Percentiles rank a stretch among this genome's conserved stretches.
phyloP scores from a whole-genome alignment of 2,329 filamentous ascomycete genomes.

The Clonostachys chloroleuca region DNA sequence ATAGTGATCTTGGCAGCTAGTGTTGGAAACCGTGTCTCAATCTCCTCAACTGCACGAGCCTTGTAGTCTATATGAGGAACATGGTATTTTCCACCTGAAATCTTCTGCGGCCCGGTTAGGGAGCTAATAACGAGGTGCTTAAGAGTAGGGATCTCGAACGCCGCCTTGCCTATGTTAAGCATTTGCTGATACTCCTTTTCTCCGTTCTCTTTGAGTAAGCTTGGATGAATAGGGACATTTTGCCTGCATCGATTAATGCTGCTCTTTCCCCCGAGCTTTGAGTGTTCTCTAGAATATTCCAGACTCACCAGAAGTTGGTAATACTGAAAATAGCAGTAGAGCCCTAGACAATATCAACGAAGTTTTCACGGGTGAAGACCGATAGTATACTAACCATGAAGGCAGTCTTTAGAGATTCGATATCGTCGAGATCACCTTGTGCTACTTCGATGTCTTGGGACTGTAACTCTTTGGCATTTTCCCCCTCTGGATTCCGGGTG shows the following conservation, averaged over 20 bases:
- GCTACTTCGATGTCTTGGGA: not conserved
- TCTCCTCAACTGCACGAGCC: not conserved
- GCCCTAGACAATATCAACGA: too few relatives aligned
- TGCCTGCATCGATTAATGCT: too few relatives aligned
- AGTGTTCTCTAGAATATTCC: too few relatives aligned
- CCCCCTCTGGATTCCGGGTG: not conserved
- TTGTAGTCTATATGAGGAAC: not conserved
- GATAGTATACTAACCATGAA: too few relatives aligned
- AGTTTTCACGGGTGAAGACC: too few relatives aligned
- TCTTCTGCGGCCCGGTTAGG: not conserved
- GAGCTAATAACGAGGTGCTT: not conserved
- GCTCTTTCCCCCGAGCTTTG: too few relatives aligned
- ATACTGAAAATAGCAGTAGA: too few relatives aligned
- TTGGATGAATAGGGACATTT: too few relatives aligned
- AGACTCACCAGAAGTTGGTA: too few relatives aligned
- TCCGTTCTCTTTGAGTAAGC: not conserved
- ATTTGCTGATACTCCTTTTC: not conserved
- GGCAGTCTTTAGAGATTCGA: too few relatives aligned
- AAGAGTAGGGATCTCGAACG: not conserved
- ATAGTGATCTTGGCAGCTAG: not conserved
- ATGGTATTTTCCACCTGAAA: not conserved
- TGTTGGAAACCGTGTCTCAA: not conserved
- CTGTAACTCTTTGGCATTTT: not conserved
- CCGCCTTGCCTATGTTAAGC: not conserved
- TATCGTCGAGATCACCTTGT: too few relatives aligned